A percentile compares a stretch with the other conserved stretches of the same genome.
These are phyloP conservation scores for Fusarium torulosum DNA, from an alignment of 2,329 filamentous ascomycete genomes.

Conservation along the genomic window DNA sequence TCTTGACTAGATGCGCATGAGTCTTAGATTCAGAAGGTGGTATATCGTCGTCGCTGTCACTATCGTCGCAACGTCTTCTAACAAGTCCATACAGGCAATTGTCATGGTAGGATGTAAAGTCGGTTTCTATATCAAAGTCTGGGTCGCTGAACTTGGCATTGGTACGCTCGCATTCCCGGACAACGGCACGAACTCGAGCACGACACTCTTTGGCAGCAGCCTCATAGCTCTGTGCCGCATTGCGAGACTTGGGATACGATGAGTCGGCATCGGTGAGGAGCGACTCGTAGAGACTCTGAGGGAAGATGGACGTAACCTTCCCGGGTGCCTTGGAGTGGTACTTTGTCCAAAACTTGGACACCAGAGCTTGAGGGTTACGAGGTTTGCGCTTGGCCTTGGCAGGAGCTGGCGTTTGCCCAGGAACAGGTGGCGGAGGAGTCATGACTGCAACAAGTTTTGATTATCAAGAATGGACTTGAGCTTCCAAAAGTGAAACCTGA, in stretches of 20 bases:
- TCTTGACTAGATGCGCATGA: constrained; percentile 26
- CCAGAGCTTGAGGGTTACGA: constrained; percentile 54
- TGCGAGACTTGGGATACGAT: constrained; percentile 49
- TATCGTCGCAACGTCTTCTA: constrained; percentile 31
- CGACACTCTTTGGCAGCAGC: constrained; percentile 57
- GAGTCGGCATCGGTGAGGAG: constrained; percentile 42
- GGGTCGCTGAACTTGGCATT: constrained; percentile 61
- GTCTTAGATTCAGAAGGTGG: neutral
- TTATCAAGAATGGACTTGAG: neutral
- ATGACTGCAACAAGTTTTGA: constrained; percentile 16
- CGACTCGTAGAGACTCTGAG: constrained; percentile 56
- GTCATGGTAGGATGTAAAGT: constrained; percentile 50
- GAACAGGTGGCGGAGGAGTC: constrained; percentile 21
- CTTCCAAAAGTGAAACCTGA: neutral
- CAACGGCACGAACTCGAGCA: constrained; percentile 55
- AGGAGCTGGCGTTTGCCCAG: constrained; percentile 18
- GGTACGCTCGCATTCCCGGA: constrained; percentile 58
- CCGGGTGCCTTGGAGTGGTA: constrained; percentile 58
- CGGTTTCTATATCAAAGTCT: constrained; percentile 59
- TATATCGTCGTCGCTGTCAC: constrained; percentile 27
- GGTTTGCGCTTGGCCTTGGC: constrained; percentile 38
- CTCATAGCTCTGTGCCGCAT: constrained; percentile 59
- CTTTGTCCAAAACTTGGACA: constrained; percentile 58
- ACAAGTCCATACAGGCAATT: constrained; percentile 57
- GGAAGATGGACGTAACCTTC: constrained; percentile 61